These are phyloP conservation scores for Thalassiosira livingstoniorum DNA, from an alignment of 352 stramenopile species.

Conservation along the genomic window DNA sequence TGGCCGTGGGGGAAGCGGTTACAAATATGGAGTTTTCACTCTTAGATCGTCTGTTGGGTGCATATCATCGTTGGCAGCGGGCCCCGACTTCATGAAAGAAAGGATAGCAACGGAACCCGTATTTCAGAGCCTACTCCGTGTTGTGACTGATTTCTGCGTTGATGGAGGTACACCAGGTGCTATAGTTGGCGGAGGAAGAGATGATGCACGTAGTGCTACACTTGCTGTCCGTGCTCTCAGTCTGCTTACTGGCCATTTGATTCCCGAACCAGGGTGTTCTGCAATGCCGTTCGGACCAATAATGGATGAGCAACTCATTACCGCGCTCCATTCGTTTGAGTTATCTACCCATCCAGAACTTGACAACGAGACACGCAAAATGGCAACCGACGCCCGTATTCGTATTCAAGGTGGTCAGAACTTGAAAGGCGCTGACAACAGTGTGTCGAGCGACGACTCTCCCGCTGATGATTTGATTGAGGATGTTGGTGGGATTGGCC, in stretches of 20 bases:
- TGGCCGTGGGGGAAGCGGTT: conserved; percentile 82
- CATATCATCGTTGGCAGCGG: conserved; percentile 79
- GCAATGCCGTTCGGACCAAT: conserved; percentile 77
- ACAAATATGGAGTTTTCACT: conserved; percentile 87
- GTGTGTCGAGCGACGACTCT: conserved; percentile 48
- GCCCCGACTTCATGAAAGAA: conserved; percentile 87
- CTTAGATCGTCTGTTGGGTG: conserved; percentile 83
- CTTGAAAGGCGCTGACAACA: conserved; percentile 40
- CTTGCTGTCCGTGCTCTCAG: conserved; percentile 74
- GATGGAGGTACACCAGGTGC: conserved; percentile 80
- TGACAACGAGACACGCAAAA: conserved; percentile 58
- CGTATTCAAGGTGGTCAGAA: conserved; percentile 57
- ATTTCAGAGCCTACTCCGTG: conserved; percentile 81
- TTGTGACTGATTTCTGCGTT: conserved; percentile 84
- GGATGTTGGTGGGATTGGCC: conserved; percentile 52
- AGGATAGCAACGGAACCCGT: conserved; percentile 82
- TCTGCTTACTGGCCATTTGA: conserved; percentile 79
- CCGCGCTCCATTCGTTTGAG: conserved; percentile 75
- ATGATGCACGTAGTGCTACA: conserved; percentile 79
- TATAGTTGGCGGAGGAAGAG: conserved; percentile 83
- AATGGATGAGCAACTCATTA: conserved; percentile 82
- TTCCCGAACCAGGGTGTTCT: conserved; percentile 73
- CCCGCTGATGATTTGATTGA: conserved; percentile 51
- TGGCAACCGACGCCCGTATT: conserved; percentile 75
- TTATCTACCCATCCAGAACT: conserved; percentile 67